Evolutionary conservation across 495 filamentous ascomycete genomes (phyloP).

Genomic region (Jackrogersella multiformis): DNA sequence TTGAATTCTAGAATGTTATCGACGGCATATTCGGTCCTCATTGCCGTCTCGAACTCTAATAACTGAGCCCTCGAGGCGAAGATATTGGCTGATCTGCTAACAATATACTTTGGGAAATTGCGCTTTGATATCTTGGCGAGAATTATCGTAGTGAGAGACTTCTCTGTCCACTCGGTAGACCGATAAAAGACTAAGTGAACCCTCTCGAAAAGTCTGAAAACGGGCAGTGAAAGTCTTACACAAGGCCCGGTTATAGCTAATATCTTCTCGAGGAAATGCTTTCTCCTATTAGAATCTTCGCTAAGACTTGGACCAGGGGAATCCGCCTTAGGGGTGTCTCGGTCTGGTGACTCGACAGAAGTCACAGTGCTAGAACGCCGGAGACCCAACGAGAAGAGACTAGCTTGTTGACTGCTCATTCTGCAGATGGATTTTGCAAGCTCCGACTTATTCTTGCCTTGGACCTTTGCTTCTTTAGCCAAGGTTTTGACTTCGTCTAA

Average conservation of each 20-base stretch:
- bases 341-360: constrained; percentile 45
- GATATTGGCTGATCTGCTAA: constrained; percentile 89
- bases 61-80: constrained; percentile 78
- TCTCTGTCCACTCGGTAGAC: constrained; percentile 97
- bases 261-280: constrained; percentile 71
- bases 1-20: constrained; percentile 88
- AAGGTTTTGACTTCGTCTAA: constrained; percentile 87
- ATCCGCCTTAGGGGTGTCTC: constrained; percentile 25
- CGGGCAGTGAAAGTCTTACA: constrained; percentile 76
- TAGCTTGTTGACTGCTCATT: constrained; percentile 75
- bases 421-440: constrained; percentile 74
- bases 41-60: constrained; percentile 87
- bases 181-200: constrained; percentile 96
- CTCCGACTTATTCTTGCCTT: constrained; percentile 90
- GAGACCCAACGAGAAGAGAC: constrained; percentile 69
- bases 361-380: constrained; percentile 61
- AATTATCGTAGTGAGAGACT: constrained; percentile 94
- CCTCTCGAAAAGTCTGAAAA: constrained; percentile 88
- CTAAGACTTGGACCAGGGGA: constrained; percentile 22
- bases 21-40: constrained; percentile 82
- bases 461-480: constrained; percentile 85
- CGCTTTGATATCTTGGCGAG: constrained; percentile 85
- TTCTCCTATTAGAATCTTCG: constrained; percentile 52
- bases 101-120: constrained; percentile 90
- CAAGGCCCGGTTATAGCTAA: constrained; percentile 81